Evolutionary conservation across 805 yeast species (phyloP), one percentile per base, ranked within the genome.

Genomic region (Millerozyma miso): DNA sequence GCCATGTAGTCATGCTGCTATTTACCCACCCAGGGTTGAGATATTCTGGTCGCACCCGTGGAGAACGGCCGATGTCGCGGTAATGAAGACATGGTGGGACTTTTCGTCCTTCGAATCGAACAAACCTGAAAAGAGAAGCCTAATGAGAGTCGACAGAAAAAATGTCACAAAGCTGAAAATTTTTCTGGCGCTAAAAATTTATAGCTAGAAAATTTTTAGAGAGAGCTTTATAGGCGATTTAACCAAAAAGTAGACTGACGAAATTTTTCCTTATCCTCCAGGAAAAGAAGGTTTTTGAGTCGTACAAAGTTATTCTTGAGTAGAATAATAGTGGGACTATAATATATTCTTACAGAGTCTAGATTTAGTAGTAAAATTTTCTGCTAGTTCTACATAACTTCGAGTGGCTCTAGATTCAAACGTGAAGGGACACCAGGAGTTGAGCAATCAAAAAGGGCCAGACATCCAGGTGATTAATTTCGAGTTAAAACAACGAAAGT

Each of bases 151-250:
- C 19, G 26, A 20, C 14, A 20, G 19, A 35, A 35, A 35, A 18
- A 37, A 31, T 37, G 26, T 19, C 39, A 37, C 39, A 33, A 39
- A 33, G 23, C 12, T 19, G 32, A 14, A 13, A 33, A 20, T 33
- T 19, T 33, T 39, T 23, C 33, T 39, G 33, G 20, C 20, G 20
- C 18, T 7, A 38, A 33, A 33, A 39, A 37, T 19, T 37, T 37
- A 12, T 32, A n/a, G n/a, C 34, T 15, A 32, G 23, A 37, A 37
- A 37, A 37, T 37, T 37, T 37, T 37, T 37, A 37, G 17, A 7
- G 34, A 8, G 7, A n/a, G 17, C 7, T 32, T 32, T 32, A 15
- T 32, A 32, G 34, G 17, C 14, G 34, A 32, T 32, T 32, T 32
- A 32, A n/a, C 17, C 7, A 32, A 32, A 32, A 13, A 32, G 34